Conservation (phyloP, 306 rosid genomes). For the Trichosanthes truncata region DNA sequence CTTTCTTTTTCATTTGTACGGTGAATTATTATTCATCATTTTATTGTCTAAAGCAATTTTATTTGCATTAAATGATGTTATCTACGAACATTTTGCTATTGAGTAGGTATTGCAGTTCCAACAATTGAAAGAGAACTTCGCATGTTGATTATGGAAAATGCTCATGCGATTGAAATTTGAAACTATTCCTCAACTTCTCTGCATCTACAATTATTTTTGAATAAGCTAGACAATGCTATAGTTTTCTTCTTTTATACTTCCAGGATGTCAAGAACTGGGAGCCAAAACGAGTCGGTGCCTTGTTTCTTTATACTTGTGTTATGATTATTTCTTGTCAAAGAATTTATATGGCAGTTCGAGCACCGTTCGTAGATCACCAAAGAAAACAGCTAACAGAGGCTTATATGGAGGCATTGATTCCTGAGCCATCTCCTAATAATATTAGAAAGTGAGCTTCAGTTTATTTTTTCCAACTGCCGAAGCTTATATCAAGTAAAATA, state of each 20-base stretch:
- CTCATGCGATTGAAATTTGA: not conserved
- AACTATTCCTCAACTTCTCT: slow-evolving; percentile 8
- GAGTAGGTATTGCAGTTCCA: not conserved
- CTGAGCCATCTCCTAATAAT: slow-evolving; percentile 77
- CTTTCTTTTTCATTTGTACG: not conserved
- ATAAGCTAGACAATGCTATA: not conserved
- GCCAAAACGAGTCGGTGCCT: slow-evolving; percentile 54
- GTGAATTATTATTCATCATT: not conserved
- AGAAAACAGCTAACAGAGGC: slow-evolving; percentile 72
- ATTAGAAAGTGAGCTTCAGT: slow-evolving; percentile 39
- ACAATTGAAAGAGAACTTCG: not conserved
- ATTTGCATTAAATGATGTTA: not conserved
- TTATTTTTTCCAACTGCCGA: not conserved
- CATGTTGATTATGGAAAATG: not conserved
- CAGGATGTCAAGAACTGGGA: slow-evolving; percentile 83
- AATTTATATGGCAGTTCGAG: slow-evolving; percentile 43
- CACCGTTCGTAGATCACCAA: slow-evolving; percentile 45
- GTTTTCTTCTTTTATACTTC: not conserved
- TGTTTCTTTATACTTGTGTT: slow-evolving; percentile 47
- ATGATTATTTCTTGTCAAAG: slow-evolving; percentile 53
- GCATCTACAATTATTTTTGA: not conserved
- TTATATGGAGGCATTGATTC: slow-evolving; percentile 91
- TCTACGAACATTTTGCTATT: not conserved
- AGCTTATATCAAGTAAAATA: not conserved
- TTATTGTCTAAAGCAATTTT: not conserved